These are phyloP conservation scores for Daldinia eschscholtzii DNA, from an alignment of 2,329 filamentous ascomycete species.

Conservation along the genomic window DNA sequence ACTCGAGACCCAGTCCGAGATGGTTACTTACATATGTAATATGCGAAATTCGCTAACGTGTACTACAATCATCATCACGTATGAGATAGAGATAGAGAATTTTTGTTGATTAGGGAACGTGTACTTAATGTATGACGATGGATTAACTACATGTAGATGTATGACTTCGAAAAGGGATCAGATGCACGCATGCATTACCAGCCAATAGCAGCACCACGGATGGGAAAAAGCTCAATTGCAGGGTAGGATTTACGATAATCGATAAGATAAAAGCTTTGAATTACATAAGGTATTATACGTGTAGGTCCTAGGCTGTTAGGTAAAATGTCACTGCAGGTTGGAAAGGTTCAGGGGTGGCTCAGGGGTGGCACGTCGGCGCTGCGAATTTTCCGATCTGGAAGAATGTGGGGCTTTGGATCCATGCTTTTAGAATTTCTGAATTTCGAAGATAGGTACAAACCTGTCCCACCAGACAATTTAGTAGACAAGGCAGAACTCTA, in stretches of 20 bases:
- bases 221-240: not conserved
- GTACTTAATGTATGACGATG: not conserved
- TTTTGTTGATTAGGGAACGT: constrained; percentile 3
- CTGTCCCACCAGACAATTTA: constrained; percentile 4
- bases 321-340: too few relatives aligned
- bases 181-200: not conserved
- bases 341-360: too few relatives aligned
- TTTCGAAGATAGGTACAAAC: constrained; percentile 30
- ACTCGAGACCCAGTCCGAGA: not conserved
- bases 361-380: constrained; percentile 30
- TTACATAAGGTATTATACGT: not conserved
- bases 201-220: not conserved
- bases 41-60: not conserved
- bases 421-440: constrained; percentile 43
- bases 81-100: not conserved
- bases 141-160: not conserved
- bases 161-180: not conserved
- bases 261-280: constrained; percentile 12
- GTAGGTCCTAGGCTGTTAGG: too few relatives aligned
- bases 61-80: not conserved
- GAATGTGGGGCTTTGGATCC: constrained; percentile 31
- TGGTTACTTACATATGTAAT: not conserved
- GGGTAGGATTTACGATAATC: not conserved
- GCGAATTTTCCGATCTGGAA: constrained; percentile 40
- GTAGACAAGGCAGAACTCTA: constrained; percentile 32